Evolutionary conservation across 148 eudicot species (phyloP), one percentile per base, ranked within the genome.

Genomic region (Fallopia convolvulus): DNA sequence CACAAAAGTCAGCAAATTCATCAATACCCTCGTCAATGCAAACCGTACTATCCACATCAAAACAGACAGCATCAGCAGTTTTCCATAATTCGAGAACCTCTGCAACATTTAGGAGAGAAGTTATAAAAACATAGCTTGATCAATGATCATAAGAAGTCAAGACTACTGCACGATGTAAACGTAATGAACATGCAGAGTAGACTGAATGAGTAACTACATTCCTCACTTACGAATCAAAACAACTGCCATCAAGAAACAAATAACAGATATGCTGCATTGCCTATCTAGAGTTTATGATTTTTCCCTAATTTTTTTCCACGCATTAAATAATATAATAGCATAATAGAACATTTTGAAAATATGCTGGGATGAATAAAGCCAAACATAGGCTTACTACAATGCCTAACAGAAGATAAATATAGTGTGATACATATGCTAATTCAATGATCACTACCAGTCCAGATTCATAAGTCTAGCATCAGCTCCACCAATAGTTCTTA

Each of bases 11-110:
- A 55, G 97, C 97, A 55, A 95, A 86, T 78, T 95, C 99, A 84
- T 95, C 97, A 76, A 95, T 95, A 77, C 99, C 99, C 87, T 95
- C 97, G 79, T 95, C 99, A 77, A 88, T 42, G 83, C 99, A 95
- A 42, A 92, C 99, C 61, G 99, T 95, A 85, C 99, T 95, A 81
- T 95, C 97, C 74, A 95, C 97, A 79, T 95, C 99, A 47, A 95
- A 95, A 82, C 97, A 95, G 68, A 95, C 97, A 76, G 97, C 99
- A 81, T 87, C 87, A 3, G 90, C 86, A 32, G 79, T 88, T 79
- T 83, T 87, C 99, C 97, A 92, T 23, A 88, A 40, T 47, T 89
- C 93, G 77, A 91, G 91, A 76, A 91, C 88, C 83, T 86, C 99
- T 95, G 78, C 83, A 30, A 78, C 30, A 74, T 39, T 75, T 14